Conservation (phyloP, 345 rosid genomes). For the Conringia planisiliqua region DNA sequence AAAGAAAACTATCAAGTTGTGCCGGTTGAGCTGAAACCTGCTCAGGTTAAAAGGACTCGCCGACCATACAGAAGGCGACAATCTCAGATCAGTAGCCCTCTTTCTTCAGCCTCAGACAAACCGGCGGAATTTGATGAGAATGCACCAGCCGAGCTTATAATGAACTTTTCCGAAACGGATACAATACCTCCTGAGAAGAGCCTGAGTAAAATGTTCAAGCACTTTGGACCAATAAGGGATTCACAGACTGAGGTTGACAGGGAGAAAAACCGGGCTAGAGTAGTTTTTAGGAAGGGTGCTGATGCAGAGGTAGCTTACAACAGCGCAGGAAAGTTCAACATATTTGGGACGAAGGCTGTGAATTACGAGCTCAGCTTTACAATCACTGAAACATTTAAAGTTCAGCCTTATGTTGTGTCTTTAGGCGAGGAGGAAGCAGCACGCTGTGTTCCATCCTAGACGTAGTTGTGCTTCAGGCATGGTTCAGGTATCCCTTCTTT, state of each 20-base stretch:
- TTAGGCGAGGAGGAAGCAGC: constrained; percentile 45
- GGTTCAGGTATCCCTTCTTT: constrained; percentile 36
- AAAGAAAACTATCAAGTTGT: constrained; percentile 49
- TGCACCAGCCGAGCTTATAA: constrained; percentile 75
- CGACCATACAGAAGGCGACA: constrained; percentile 58
- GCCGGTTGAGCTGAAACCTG: constrained; percentile 51
- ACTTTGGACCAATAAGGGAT: constrained; percentile 77
- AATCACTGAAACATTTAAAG: constrained; percentile 54
- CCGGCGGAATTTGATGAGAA: constrained; percentile 51
- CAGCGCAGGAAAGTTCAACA: constrained; percentile 73
- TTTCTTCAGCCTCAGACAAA: constrained; percentile 34
- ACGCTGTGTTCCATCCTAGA: constrained; percentile 3
- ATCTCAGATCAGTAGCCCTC: constrained; percentile 39
- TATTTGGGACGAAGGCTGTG: constrained; percentile 63
- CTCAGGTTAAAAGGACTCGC: constrained; percentile 44
- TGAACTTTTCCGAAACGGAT: constrained; percentile 65
- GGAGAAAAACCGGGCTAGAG: constrained; percentile 78
- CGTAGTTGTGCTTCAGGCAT: background rate
- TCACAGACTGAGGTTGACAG: constrained; percentile 70
- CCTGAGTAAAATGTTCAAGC: constrained; percentile 65
- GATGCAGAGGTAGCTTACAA: constrained; percentile 83
- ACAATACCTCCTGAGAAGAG: constrained; percentile 41
- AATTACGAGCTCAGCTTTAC: constrained; percentile 69
- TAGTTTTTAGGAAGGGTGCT: constrained; percentile 63
- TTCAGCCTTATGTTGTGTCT: constrained; percentile 25